Base-by-base conservation (phyloP, 1,284 basidiomycete genomes). In the Melanopsichium pennsylvanicum region DNA sequence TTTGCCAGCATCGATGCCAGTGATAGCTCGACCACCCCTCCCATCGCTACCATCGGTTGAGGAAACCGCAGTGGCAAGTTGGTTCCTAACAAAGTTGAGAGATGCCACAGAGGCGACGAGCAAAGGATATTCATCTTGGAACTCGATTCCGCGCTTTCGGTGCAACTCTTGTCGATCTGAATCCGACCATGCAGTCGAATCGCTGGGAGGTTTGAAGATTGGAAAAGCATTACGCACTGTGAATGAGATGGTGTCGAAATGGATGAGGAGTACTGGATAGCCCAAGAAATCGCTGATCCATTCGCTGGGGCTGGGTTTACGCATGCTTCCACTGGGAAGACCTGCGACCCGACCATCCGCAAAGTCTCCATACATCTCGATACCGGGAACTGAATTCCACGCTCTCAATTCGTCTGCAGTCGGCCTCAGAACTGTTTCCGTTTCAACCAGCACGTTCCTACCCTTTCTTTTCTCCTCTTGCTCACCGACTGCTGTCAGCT, bases 111-210 rank as follows among this genome's bases (percentile, higher is more conserved):
- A 72, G 5, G 74, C 54, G 15, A 76, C 49, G 4, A 75, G 56
- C 0, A 76, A 61, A 3, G 74, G 74, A 37, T 76, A 76, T 26
- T 72, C 70, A 42, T 76, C 72, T 32, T 73, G 70, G 26, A 75
- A 76, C 32, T 74, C 72, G 26, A 76, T 58, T 0, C 66, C 66
- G 11, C 62, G 54, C 23, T 45, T 52, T 3, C 58, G 46, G 11
- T 62, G 12, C 12, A 76, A 29, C 40, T 67, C 67, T 2, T 15
- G 19, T 2, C 33, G 25, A 32, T 67, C 62, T 1, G 1, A 0
- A 2, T 7, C 15, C 0, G 40, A 40, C 64, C 54, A 59, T 0
- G 21, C 4, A 2, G 15, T 0, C 3, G 33, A n/a, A 26, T 69
- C 55, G 15, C 33, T 23, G 15, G 74, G 70, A 1, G 70, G 63